Evolutionary conservation across 108 stramenopile species (phyloP).

Genomic region (Cylindrotheca closterium): DNA sequence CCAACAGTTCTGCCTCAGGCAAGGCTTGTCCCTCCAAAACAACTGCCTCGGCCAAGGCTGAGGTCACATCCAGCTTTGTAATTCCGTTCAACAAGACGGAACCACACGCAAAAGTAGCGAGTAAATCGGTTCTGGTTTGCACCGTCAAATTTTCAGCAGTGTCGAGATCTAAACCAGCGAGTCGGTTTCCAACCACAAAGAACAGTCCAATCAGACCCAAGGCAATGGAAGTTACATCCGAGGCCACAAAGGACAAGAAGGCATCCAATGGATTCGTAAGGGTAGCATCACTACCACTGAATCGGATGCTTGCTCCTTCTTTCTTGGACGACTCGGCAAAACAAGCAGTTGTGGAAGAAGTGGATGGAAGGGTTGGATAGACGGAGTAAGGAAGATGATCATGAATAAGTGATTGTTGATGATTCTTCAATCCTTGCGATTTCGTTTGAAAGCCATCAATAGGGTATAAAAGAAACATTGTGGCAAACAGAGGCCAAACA

Average conservation of each 20-base stretch:
- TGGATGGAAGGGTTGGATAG: too few relatives aligned
- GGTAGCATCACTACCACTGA: slow-evolving; percentile 11
- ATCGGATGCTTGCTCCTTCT: slow-evolving; percentile 3
- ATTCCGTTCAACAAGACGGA: slow-evolving; percentile 82
- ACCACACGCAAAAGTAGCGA: slow-evolving; percentile 78
- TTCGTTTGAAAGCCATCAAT: too few relatives aligned
- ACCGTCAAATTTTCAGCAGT: slow-evolving; percentile 32
- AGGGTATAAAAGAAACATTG: too few relatives aligned
- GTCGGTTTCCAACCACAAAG: slow-evolving; percentile 50
- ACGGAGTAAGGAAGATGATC: too few relatives aligned
- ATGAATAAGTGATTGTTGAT: too few relatives aligned
- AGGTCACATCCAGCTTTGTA: slow-evolving; percentile 71
- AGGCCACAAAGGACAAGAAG: slow-evolving; percentile 39
- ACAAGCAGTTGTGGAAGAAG: too few relatives aligned
- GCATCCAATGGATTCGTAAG: slow-evolving; percentile 36
- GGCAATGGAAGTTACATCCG: slow-evolving; percentile 67
- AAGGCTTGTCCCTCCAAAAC: slow-evolving; percentile 55
- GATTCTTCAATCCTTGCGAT: too few relatives aligned
- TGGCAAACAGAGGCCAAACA: too few relatives aligned
- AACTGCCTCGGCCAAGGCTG: slow-evolving; percentile 66
- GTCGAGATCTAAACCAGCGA: slow-evolving; percentile 28
- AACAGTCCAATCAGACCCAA: slow-evolving; percentile 62
- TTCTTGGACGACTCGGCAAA: too few relatives aligned
- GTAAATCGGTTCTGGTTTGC: slow-evolving; percentile 56
- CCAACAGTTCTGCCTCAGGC: slow-evolving; percentile 24